Base-by-base conservation (phyloP, 495 filamentous ascomycete species). In the Neurospora sp. region DNA sequence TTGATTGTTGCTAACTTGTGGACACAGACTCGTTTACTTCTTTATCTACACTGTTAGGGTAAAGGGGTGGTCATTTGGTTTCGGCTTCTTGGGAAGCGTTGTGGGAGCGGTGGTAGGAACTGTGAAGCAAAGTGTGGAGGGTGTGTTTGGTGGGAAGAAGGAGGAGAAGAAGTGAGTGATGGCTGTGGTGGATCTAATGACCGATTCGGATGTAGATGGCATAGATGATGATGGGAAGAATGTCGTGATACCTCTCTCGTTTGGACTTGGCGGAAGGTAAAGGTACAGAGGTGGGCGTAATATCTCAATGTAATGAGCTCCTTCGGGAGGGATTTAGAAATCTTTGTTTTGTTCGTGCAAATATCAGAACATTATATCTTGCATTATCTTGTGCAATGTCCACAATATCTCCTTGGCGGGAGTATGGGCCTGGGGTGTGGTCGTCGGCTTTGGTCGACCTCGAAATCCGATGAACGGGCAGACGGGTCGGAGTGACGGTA, bases 31-130 rank as follows among this genome's bases (percentile, higher is more conserved):
- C 65, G 91, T 96, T 0, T 95, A 94, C 80, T 94, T 96, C 83
- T 93, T 96, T 73, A 88, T 95, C 70, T 96, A 92, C 79, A 91
- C 91, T 2, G 85, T 93, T 5, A 84, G 92, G 20, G 87, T 96
- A 68, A 86, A 86, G 73, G 87, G 90, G 8, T 93, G 91, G 91
- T 87, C 82, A 11, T 94, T 94, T 76, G 92, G 92, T 0, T 82
- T 93, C 48, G 88, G 89, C 14, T 37, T 65, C 6, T 3, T 65
- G 11, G 10, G n/a, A 5, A 9, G 20, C 5, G 27, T 65, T 5
- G 53, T 18, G 0, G 53, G 53, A 9, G 53, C 53, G 14, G 27
- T 35, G 2, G 27, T 65, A 0, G 27, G 53, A 3, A 18, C 53
- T 31, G 7, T 65, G 1, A 65, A 65, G 53, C 14, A 65, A 5